These are phyloP conservation scores for Phytophthora crassamura DNA, from an alignment of 352 stramenopile species.

Conservation along the genomic window DNA sequence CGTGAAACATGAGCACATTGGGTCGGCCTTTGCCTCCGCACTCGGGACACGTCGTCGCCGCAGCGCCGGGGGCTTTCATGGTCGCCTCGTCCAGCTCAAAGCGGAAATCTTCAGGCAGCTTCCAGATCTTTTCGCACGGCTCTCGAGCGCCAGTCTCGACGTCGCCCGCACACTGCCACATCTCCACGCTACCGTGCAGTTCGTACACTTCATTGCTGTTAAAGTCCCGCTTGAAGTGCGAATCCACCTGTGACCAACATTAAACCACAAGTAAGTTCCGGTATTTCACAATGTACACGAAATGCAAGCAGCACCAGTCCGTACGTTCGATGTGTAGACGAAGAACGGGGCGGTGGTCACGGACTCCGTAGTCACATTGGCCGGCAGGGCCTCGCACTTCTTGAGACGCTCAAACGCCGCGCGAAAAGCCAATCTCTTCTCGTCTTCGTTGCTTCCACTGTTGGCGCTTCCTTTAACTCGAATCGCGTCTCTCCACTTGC, in stretches of 20 bases:
- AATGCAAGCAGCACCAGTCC: background rate
- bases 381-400: conserved; percentile 39
- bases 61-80: conserved; percentile 60
- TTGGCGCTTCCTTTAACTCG: conserved; percentile 26
- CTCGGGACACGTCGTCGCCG: conserved; percentile 48
- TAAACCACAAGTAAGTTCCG: background rate
- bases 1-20: conserved; percentile 93
- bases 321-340: conserved; percentile 93
- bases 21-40: conserved; percentile 78
- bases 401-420: conserved; percentile 49
- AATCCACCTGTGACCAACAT: conserved; percentile 68
- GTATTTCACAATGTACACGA: background rate
- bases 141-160: conserved; percentile 40
- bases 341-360: conserved; percentile 86
- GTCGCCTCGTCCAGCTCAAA: conserved; percentile 73
- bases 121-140: conserved; percentile 64
- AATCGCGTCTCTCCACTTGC: conserved; percentile 55
- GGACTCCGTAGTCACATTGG: conserved; percentile 25
- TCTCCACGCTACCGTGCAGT: conserved; percentile 88
- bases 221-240: conserved; percentile 87
- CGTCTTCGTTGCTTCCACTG: conserved; percentile 13
- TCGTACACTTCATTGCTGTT: conserved; percentile 83
- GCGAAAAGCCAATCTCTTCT: conserved; percentile 37
- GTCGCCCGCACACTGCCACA: conserved; percentile 73
- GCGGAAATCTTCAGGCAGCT: conserved; percentile 50